Base-by-base conservation (phyloP, 2,329 filamentous ascomycete genomes). In the Drechslerella dactyloides region DNA sequence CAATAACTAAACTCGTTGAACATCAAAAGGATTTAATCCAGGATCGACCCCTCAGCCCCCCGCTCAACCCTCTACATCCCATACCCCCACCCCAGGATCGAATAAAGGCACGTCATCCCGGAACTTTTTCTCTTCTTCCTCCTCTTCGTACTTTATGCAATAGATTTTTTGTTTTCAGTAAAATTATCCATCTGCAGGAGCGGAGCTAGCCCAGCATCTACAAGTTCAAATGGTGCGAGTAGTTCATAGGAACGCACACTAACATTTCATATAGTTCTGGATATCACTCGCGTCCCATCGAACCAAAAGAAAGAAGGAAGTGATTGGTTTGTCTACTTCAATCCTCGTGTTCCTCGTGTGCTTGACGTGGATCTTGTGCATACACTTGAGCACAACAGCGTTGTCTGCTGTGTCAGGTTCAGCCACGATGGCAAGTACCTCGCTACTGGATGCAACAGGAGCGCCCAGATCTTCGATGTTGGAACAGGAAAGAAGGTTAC, bases 391-490 rank as follows among this genome's bases (percentile, higher is more conserved):
- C 94, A 99, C 78, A 91, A 96, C 78, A 97, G 93, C 77, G 94
- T 99, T 2, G 94, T 99, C 0, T 99, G 94, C 84, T 99, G 94
- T 79, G 94, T 99, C 37, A 87, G 94, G 68, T 99, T 99, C 83
- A 97, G 93, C 79, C 87, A 90, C 62, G 94, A 99, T 78, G 94
- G 94, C 76, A 93, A 96, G 78, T 97, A 91, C 76, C 90, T 99
- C 62, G 94, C 94, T 6, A 99, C 94, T 3, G 94, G 94, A 48
- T 97, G 94, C 84, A 99, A 99, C 81, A 85, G 93, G 74, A 96
- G 92, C n/a, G 94, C 94, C n/a, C 93, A 97, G 81, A 99, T 99
- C 77, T 99, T 94, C 80, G 94, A 99, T 75, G 93, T 97, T 46
- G 85, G 87, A 77, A 90, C 87, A 15, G 94, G 94, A 63, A 87